Evolutionary conservation across 73 alveolate genomes (phyloP).

Genomic region (Paramecium primaurelia): DNA sequence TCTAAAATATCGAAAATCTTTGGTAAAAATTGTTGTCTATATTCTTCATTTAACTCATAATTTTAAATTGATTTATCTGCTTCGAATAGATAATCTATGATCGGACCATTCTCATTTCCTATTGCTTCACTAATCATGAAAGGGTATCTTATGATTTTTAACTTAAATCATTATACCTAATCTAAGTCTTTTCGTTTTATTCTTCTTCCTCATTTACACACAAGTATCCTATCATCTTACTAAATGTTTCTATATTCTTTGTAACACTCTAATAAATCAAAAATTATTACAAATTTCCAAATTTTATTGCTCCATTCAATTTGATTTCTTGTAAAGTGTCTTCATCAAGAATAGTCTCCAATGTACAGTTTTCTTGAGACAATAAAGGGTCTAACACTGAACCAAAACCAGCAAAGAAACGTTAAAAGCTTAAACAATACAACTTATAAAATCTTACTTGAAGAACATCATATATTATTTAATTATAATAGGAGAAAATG

Average conservation of each 20-base stretch:
- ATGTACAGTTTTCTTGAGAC: not conserved
- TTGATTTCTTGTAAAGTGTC: not conserved
- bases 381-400: not conserved
- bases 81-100: constrained; percentile 34
- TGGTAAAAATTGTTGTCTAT: not conserved
- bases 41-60: not conserved
- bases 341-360: constrained; percentile 10
- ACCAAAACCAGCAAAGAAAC: constrained; percentile 26
- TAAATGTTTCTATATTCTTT: not conserved
- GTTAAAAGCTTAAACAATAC: not conserved
- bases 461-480: constrained; percentile 13
- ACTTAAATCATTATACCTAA: not conserved
- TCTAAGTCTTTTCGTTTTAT: not conserved
- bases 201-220: not conserved
- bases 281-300: constrained; percentile 3
- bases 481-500: not conserved
- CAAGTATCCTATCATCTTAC: not conserved
- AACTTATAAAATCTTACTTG: not conserved
- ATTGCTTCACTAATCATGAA: constrained; percentile 36
- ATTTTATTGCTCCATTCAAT: not conserved
- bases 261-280: not conserved
- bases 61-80: not conserved
- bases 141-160: constrained; percentile 5
- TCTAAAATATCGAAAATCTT: not conserved
- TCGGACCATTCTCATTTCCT: not conserved